A percentile compares a stretch with the other conserved stretches of the same genome.
Evolutionary conservation across 2,329 filamentous ascomycete species (phyloP).

Genomic region (Pseudogymnoascus verrucosus): DNA sequence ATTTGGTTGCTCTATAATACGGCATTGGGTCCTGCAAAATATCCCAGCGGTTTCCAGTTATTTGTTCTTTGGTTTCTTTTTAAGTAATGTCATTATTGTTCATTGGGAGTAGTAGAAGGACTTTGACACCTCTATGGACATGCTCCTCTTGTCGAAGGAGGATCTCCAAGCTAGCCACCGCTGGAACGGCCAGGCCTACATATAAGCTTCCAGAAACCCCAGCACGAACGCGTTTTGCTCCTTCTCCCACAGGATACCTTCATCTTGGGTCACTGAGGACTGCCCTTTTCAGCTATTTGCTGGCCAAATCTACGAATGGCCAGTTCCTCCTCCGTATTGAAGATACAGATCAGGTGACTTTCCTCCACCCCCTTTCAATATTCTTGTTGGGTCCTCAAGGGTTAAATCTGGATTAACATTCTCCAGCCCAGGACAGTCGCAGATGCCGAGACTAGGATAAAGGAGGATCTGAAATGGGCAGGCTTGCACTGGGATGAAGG

Average conservation of each 20-base stretch:
- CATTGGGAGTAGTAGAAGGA: conserved; percentile 15
- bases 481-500: conserved; percentile 92
- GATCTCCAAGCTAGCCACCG: not conserved
- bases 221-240: conserved; percentile 80
- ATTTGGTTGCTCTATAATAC: not conserved
- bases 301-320: conserved; percentile 80
- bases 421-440: conserved; percentile 68
- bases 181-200: conserved; percentile 10
- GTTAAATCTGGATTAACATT: conserved; percentile 25
- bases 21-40: not conserved
- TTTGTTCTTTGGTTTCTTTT: not conserved
- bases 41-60: not conserved
- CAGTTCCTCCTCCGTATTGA: conserved; percentile 89
- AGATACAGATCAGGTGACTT: conserved; percentile 78
- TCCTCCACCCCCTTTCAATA: conserved; percentile 5
- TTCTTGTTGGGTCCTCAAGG: conserved; percentile 13
- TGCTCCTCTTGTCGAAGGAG: conserved; percentile 19
- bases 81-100: conserved; percentile 12
- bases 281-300: conserved; percentile 88
- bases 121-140: conserved; percentile 17
- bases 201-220: conserved; percentile 42
- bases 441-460: conserved; percentile 71
- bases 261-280: conserved; percentile 89
- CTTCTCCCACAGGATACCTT: conserved; percentile 88
- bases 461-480: conserved; percentile 78